These are phyloP conservation scores for Entomortierella parvispora DNA, from an alignment of 192 early-diverging fungal genomes.

Conservation along the genomic window DNA sequence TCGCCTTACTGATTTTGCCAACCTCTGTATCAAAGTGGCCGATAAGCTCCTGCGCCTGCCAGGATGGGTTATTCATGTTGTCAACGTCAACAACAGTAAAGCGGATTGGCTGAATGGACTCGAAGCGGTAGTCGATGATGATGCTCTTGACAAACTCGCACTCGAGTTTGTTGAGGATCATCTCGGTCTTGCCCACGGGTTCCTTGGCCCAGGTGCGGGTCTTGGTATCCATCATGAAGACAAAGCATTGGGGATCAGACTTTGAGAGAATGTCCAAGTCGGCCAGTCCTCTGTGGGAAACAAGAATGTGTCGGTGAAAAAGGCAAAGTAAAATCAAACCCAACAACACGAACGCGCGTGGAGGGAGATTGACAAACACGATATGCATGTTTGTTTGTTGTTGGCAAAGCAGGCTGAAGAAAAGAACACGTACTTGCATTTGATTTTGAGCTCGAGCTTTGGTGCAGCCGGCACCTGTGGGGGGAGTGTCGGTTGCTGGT, in stretches of 20 bases:
- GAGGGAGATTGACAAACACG: too few species aligned
- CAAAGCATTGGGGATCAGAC: constrained; percentile 51
- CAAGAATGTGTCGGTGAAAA: not conserved
- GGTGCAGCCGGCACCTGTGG: constrained; percentile 27
- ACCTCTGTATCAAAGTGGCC: constrained; percentile 57
- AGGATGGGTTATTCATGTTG: constrained; percentile 46
- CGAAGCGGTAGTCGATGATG: constrained; percentile 61
- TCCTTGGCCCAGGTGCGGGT: constrained; percentile 46
- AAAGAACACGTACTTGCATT: constrained; percentile 38
- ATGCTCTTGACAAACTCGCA: constrained; percentile 62
- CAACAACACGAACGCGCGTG: too few species aligned
- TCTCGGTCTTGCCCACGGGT: constrained; percentile 54
- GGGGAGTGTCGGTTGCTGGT: constrained; percentile 21
- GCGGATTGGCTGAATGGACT: constrained; percentile 53
- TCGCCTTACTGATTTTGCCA: constrained; percentile 46
- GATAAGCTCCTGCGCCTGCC: constrained; percentile 52
- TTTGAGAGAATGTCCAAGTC: constrained; percentile 54
- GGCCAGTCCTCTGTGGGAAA: constrained; percentile 23
- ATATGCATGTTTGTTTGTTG: too few species aligned
- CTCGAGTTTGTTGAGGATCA: constrained; percentile 59
- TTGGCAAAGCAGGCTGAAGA: too few species aligned
- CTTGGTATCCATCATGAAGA: constrained; percentile 45
- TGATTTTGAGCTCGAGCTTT: constrained; percentile 45
- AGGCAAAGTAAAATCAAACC: not conserved
- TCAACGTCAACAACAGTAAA: constrained; percentile 54